Evolutionary conservation across 1,139 yeast species (phyloP), one percentile per base, ranked within the genome.

Genomic region (Debaryomyces singareniensis): DNA sequence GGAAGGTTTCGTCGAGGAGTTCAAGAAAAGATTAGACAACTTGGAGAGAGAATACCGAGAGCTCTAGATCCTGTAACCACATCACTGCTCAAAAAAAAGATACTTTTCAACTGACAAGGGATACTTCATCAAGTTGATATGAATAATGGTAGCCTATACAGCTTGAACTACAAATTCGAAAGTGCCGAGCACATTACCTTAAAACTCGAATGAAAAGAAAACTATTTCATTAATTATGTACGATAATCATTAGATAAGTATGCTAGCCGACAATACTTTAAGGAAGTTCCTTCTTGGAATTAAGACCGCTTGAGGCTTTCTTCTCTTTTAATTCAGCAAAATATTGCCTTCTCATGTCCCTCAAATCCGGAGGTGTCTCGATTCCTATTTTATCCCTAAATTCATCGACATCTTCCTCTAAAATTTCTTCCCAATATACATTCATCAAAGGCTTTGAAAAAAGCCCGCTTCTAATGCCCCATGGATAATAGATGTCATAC

Each of bases 361-460:
- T 68, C 57, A 86, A 72, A 48, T 86, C 89, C 3, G 96, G 95
- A 22, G 85, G 78, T 36, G 58, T 64, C 35, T 76, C 82, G 34
- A 83, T 74, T 12, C 86, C 84, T 45, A 89, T 61, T 35, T 81
- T 81, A n/a, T 44, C 39, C 42, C 96, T 73, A 31, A 91, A 60
- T 43, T 80, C 87, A 37, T 76, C 64, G 10, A 86, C 74, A 51
- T 87, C 91, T 36, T 68, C 66, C 20, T 78, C 83, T 44, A 93
- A 66, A 15, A 80, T 62, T 29, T 85, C 73, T 50, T 93, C 98
- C 99, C 99, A 91, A 53, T 84, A 87, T 1, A 91, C 89, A 49
- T 85, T 85, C 36, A 91, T 77, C 49, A 93, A 62, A 2, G 94
- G 84, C 46, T 78, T 78, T 32, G 87, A 72, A 32, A 75, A 67